phyloP scores from a whole-genome alignment of 108 stramenopile genomes.

The Skeletonema marinoi region DNA sequence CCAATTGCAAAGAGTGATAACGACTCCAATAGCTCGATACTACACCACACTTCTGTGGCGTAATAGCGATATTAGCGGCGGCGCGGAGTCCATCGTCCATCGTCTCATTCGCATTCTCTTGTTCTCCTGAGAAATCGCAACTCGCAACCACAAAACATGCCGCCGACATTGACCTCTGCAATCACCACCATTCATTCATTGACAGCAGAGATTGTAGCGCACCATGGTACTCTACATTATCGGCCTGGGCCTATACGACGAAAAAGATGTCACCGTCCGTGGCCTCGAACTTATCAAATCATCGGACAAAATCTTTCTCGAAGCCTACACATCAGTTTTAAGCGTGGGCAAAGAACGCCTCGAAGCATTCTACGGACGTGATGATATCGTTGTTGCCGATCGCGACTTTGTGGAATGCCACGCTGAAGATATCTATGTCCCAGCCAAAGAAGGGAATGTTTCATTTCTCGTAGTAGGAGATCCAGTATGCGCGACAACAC shows the following conservation, averaged over 20 bases:
- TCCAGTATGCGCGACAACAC: conserved; percentile 97
- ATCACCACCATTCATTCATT: too few relatives aligned
- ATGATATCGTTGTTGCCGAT: conserved; percentile 88
- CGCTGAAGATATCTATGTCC: conserved; percentile 92
- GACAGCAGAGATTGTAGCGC: not conserved
- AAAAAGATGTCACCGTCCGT: conserved; percentile 97
- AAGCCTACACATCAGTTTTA: conserved; percentile 97
- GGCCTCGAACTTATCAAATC: conserved; percentile 94
- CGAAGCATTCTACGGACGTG: conserved; percentile 91
- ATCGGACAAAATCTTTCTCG: conserved; percentile 88
- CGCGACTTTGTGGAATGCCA: conserved; percentile 93
- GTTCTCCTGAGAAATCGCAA: too few relatives aligned
- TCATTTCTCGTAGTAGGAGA: conserved; percentile 98
- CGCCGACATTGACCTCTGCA: too few relatives aligned
- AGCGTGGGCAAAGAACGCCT: conserved; percentile 82
- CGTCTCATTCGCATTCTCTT: too few relatives aligned
- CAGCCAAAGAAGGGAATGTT: conserved; percentile 79
- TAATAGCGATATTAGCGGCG: too few relatives aligned
- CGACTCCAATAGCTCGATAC: too few relatives aligned
- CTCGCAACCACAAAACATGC: too few relatives aligned
- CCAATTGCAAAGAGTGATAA: too few relatives aligned
- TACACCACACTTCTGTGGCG: too few relatives aligned
- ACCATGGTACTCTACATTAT: conserved; percentile 97
- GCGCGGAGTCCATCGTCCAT: too few relatives aligned
- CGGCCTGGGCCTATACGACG: conserved; percentile 96